Evolutionary conservation across 345 rosid species (phyloP), one percentile per base, ranked within the genome.

Genomic region (Populus simonii): DNA sequence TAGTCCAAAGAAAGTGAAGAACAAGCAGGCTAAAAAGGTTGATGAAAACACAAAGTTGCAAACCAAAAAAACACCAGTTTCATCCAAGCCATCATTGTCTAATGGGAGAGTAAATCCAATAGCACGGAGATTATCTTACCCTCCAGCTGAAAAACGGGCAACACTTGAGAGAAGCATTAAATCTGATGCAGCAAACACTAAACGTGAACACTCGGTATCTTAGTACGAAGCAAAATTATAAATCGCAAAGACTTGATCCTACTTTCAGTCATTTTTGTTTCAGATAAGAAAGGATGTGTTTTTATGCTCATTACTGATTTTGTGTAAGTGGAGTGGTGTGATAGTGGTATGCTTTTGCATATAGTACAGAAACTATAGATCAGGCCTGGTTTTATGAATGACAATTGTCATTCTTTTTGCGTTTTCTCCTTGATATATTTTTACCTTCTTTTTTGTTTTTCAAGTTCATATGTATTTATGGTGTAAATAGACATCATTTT

Each of bases 111-210:
- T 70, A 59, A 36, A 79, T 8, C 63, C 78, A 47, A 91, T 80
- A 76, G 85, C 91, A 3, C 82, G 95, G 77, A 91, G 97, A 80
- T 73, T 96, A 78, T 87, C 97, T 62, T 93, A 78, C 79, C 94
- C 97, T 0, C 87, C 86, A 63, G 88, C 88, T 3, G 88, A 77
- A 67, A 90, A 90, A 75, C 84, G 71, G 43, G 68, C 73, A 49
- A 39, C 72, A 31, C 83, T 27, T 80, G 83, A 80, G 68, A 75
- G 66, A 66, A 80, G 62, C 57, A 63, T 20, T 57, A 78, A 78
- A 74, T 57, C 82, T 68, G 81, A 78, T 70, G 87, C 76, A 81
- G 80, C 71, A 35, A 77, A 76, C 25, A 15, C 13, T 10, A 69
- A 63, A 78, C 73, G 63, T 31, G 81, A 78, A 51, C 78, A 83